Evolutionary conservation across 2,329 filamentous ascomycete genomes (phyloP).

Genomic region (Dichotomopilus funicola): DNA sequence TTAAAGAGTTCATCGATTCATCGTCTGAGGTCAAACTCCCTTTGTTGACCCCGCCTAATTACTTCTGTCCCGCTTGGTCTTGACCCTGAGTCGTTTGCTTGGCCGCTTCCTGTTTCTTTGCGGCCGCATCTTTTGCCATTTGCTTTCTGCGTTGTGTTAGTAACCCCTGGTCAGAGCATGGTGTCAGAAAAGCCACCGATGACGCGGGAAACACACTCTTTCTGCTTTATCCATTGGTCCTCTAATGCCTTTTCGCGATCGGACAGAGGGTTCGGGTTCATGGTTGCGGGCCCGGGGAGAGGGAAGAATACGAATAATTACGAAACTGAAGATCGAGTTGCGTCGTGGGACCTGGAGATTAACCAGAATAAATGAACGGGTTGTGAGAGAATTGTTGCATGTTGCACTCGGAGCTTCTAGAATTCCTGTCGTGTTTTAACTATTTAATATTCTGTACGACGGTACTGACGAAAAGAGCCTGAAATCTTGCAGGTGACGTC

Average conservation of each 20-base stretch:
- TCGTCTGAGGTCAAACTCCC: not conserved
- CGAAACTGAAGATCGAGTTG: no score
- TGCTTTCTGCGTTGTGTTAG: conserved; percentile 16
- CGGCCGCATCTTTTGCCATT: conserved; percentile 24
- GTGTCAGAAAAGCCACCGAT: not conserved
- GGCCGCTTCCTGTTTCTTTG: conserved; percentile 11
- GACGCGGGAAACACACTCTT: conserved; percentile 19
- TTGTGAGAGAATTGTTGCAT: no score
- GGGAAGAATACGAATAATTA: no score
- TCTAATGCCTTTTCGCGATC: conserved; percentile 26
- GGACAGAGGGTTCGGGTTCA: conserved; percentile 23
- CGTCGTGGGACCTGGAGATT: not conserved
- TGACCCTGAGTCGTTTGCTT: conserved; percentile 3
- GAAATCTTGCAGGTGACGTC: no score
- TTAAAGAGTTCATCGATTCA: no score
- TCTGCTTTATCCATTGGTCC: conserved; percentile 25
- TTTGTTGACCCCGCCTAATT: conserved; percentile 8
- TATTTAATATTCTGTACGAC: no score
- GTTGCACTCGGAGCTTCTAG: no score
- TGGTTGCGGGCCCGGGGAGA: not conserved
- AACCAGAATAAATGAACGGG: not conserved
- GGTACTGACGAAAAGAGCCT: no score
- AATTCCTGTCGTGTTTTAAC: no score
- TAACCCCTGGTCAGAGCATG: not conserved
- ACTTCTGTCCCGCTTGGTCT: conserved; percentile 4